A percentile compares a stretch with the other conserved stretches of the same genome.
phyloP scores from a whole-genome alignment of 208 protist genomes.

The Porcisia deanei region DNA sequence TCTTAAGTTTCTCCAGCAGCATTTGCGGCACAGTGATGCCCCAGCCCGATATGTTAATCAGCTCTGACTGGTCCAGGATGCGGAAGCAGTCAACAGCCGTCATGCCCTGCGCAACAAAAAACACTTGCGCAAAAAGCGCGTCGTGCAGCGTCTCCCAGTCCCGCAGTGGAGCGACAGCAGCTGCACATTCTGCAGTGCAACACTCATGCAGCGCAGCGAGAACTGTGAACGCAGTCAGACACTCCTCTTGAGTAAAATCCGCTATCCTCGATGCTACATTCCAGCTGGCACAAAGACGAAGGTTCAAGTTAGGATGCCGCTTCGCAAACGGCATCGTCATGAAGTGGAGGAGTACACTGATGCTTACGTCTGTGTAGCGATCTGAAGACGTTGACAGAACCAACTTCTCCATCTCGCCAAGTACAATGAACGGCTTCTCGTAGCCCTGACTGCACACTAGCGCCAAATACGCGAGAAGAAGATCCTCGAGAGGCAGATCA shows the following conservation, averaged over 20 bases:
- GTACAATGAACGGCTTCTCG: conserved; percentile 57
- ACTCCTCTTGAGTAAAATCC: conserved; percentile 29
- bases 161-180: conserved; percentile 1
- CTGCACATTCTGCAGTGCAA: conserved; percentile 11
- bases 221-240: conserved; percentile 23
- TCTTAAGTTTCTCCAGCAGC: conserved; percentile 56
- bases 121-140: conserved; percentile 60
- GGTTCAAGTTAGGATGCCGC: conserved; percentile 5
- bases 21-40: conserved; percentile 38
- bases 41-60: conserved; percentile 51
- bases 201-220: conserved; percentile 18
- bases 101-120: conserved; percentile 34
- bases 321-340: conserved; percentile 28
- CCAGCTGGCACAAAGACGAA: conserved; percentile 22
- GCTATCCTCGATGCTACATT: conserved; percentile 15
- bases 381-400: conserved; percentile 10
- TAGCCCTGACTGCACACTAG: conserved; percentile 29
- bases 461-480: conserved; percentile 39
- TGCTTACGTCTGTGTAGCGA: conserved; percentile 22
- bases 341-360: conserved; percentile 26
- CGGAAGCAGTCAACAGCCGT: conserved; percentile 40
- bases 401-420: conserved; percentile 44
- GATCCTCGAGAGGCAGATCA: conserved; percentile 33
- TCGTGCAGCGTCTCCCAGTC: conserved; percentile 52
- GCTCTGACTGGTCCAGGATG: conserved; percentile 54